These are phyloP conservation scores for Podospora sp. DNA, from an alignment of 495 filamentous ascomycete genomes.

Conservation along the genomic window DNA sequence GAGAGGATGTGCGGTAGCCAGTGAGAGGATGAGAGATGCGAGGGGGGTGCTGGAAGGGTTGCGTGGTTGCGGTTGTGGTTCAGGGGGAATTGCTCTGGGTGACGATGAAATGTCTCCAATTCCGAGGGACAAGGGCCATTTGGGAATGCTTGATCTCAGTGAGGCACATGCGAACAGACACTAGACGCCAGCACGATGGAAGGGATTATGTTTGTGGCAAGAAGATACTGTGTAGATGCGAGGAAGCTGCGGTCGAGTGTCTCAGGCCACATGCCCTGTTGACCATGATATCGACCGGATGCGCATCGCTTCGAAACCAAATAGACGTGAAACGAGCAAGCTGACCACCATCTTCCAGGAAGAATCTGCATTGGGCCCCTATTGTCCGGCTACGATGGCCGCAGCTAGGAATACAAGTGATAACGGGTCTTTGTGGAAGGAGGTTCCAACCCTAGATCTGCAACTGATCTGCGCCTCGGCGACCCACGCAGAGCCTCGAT, in stretches of 20 bases:
- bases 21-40: not conserved
- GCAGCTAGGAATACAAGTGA: not conserved
- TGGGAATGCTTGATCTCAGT: no score
- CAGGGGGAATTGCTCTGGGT: no score
- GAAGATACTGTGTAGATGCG: not conserved
- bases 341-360: not conserved
- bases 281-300: not conserved
- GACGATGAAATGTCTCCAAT: no score
- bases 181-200: not conserved
- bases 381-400: not conserved
- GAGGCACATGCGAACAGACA: no score
- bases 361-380: not conserved
- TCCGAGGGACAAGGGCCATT: no score
- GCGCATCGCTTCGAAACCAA: not conserved
- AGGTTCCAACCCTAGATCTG: not conserved
- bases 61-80: no score
- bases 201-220: not conserved
- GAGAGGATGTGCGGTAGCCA: not conserved
- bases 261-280: not conserved
- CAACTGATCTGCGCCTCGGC: not conserved
- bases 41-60: not conserved
- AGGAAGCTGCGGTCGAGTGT: not conserved
- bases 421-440: not conserved
- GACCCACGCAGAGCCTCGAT: not conserved
- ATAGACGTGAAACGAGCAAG: conserved; percentile 9